Evolutionary conservation across 257 asterid species (phyloP).

Genomic region (Fraxinus excelsior): DNA sequence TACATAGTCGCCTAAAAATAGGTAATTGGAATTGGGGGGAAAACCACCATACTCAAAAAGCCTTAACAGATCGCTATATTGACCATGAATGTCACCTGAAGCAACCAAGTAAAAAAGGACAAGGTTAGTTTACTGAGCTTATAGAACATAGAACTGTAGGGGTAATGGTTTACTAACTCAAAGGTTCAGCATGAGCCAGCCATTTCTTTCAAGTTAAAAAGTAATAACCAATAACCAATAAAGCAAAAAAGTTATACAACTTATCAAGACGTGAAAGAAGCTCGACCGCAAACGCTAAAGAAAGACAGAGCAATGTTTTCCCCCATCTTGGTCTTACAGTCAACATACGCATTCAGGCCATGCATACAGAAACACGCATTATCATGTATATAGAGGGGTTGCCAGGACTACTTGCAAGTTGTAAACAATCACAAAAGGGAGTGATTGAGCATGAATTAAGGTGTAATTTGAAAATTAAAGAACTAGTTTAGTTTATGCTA

Average conservation of each 20-base stretch:
- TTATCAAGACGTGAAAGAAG: not conserved
- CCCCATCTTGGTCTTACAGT: constrained; percentile 1
- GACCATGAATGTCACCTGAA: constrained; percentile 68
- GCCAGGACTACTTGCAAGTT: not conserved
- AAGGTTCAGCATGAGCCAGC: constrained; percentile 13
- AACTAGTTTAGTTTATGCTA: not conserved
- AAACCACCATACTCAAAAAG: constrained; percentile 65
- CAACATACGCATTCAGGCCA: not conserved
- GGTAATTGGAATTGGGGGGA: constrained; percentile 61
- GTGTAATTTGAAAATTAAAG: not conserved
- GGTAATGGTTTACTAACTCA: constrained; percentile 15
- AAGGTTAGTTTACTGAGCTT: constrained; percentile 19
- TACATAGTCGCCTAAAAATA: constrained; percentile 60
- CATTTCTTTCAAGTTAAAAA: not conserved
- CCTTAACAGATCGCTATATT: constrained; percentile 63
- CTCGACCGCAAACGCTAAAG: not conserved
- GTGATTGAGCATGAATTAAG: not conserved
- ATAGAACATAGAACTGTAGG: constrained; percentile 12
- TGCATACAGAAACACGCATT: constrained; percentile 6
- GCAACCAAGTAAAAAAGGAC: constrained; percentile 6
- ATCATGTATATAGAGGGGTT: not conserved
- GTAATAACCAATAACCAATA: not conserved
- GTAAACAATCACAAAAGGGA: not conserved
- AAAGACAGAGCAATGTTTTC: not conserved
- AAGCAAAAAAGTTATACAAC: not conserved